These are phyloP conservation scores for Globisporangium iwayamae DNA, from an alignment of 352 stramenopile genomes.

Conservation along the genomic window DNA sequence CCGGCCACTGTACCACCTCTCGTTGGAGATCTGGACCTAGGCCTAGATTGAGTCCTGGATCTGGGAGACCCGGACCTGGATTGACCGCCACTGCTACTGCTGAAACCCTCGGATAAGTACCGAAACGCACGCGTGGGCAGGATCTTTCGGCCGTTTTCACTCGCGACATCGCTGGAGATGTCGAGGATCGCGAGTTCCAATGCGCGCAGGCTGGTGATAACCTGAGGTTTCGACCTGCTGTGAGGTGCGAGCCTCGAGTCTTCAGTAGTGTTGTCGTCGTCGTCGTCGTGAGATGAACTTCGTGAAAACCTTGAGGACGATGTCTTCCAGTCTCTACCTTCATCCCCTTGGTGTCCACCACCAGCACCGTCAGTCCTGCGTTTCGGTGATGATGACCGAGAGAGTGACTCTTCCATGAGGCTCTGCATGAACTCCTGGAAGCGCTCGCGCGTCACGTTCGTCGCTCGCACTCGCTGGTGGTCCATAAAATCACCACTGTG, in stretches of 20 bases:
- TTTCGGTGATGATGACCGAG: neutral
- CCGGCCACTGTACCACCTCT: neutral
- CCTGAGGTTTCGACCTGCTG: neutral
- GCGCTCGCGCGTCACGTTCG: slow-evolving; percentile 3
- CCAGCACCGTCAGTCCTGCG: neutral
- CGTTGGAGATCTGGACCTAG: slow-evolving; percentile 5
- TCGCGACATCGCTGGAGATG: slow-evolving; percentile 22
- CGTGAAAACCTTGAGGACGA: neutral
- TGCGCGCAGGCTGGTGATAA: slow-evolving; percentile 25
- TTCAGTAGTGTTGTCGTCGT: neutral
- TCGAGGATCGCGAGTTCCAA: slow-evolving; percentile 36
- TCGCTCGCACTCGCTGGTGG: slow-evolving; percentile 1
- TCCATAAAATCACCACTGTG: neutral
- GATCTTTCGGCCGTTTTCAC: slow-evolving; percentile 19
- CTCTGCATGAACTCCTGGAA: slow-evolving; percentile 10
- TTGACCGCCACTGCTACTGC: neutral
- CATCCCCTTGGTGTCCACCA: neutral
- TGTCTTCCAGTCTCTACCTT: neutral
- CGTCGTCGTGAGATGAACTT: too few species aligned
- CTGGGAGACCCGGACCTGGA: neutral
- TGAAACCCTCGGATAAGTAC: slow-evolving; percentile 21
- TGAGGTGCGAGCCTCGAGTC: neutral
- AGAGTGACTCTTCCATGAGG: neutral
- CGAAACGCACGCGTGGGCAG: slow-evolving; percentile 23
- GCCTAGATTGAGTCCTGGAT: neutral